Evolutionary conservation across 208 protist genomes (phyloP), one percentile per base, ranked within the genome.

Genomic region (Acanthamoeba triangularis): DNA sequence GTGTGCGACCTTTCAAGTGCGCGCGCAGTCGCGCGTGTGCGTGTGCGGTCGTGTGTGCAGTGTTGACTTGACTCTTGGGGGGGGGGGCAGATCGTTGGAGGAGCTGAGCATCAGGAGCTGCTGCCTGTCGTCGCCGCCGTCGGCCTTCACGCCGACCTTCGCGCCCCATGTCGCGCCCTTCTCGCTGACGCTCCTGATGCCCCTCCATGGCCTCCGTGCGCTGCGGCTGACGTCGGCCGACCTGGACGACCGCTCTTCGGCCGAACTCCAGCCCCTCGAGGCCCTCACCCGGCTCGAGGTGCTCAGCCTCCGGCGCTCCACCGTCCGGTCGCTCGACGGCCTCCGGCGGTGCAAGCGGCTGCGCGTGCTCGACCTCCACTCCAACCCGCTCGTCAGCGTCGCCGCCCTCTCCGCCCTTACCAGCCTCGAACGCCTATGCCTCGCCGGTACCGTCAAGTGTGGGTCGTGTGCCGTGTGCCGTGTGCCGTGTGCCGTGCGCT

Each of bases 321-420:
- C 37, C 35, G 72, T 80, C 1, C 72, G 72, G 4, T 80, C 72
- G 37, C 35, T 80, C 7, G 72, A 80, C 4, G 72, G 72, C 41
- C 72, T 80, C 7, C 72, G 41, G 3, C 72, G 37, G 20, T 80
- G 72, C 41, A 14, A 23, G 72, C 72, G 72, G 2, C 41, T 80
- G 35, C 33, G 72, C 33, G 41, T 52, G 41, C 72, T 80, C 72
- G 72, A 80, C 23, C 72, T 80, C 41, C 72, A 80, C 41, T 80
- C 72, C 16, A 80, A 11, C 6, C 72, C 72, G 2, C 72, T 80
- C 35, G 72, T 80, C 35, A 80, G 35, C 41, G 4, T 80, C 6
- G 30, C 35, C 37, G 4, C 41, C 20, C 35, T 80, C 72, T 41
- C 72, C 4, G 30, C 35, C 16, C 72, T 80, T 20, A 80, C 72